Evolutionary conservation across 345 rosid genomes (phyloP).

Genomic region (Camelina hispida): DNA sequence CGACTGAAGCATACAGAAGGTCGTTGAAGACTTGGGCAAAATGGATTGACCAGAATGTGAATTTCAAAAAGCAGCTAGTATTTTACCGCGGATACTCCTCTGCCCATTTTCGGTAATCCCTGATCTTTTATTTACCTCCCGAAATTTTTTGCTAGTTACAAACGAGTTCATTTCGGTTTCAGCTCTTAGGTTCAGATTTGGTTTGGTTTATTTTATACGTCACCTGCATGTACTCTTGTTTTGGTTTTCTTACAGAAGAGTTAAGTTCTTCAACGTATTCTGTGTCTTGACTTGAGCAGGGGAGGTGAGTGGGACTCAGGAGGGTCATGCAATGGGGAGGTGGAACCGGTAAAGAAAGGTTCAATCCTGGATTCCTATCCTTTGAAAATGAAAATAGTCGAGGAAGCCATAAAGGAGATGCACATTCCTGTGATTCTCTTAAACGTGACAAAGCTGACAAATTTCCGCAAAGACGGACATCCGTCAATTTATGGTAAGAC

Average conservation of each 20-base stretch:
- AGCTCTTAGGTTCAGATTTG: not conserved
- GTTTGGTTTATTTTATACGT: not conserved
- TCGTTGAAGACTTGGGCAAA: slow-evolving; percentile 86
- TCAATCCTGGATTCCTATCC: slow-evolving; percentile 69
- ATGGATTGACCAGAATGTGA: slow-evolving; percentile 69
- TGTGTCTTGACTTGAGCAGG: slow-evolving; percentile 46
- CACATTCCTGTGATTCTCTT: slow-evolving; percentile 62
- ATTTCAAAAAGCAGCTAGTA: slow-evolving; percentile 67
- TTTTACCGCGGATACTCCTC: slow-evolving; percentile 95
- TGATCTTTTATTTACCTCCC: not conserved
- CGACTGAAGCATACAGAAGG: slow-evolving; percentile 84
- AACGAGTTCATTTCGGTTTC: not conserved
- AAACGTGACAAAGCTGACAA: slow-evolving; percentile 83
- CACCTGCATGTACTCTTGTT: not conserved
- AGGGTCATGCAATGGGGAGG: slow-evolving; percentile 85
- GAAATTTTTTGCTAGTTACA: not conserved
- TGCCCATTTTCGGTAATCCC: slow-evolving; percentile 83
- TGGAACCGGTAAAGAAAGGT: slow-evolving; percentile 65
- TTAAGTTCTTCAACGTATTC: slow-evolving; percentile 7
- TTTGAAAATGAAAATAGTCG: slow-evolving; percentile 84
- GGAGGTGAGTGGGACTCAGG: slow-evolving; percentile 99
- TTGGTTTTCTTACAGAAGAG: not conserved
- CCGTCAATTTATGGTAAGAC: slow-evolving; percentile 81
- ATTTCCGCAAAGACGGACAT: slow-evolving; percentile 93
- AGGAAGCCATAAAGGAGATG: slow-evolving; percentile 73